Base-by-base conservation (phyloP, 2,329 filamentous ascomycete genomes). In the Exophiala oligosperma region DNA sequence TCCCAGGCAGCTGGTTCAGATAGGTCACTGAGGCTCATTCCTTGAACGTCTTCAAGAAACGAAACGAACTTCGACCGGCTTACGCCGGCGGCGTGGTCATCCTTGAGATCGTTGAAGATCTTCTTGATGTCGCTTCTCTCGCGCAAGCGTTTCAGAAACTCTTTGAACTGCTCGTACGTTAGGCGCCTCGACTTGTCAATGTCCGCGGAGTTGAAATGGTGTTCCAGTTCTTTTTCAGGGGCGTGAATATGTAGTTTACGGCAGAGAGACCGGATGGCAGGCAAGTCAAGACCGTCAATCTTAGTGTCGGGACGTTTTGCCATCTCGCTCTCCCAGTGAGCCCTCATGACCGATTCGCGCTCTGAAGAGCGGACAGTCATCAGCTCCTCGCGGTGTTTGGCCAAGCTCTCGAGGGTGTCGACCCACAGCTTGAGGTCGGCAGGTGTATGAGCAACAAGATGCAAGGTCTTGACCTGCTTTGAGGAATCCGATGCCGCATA, bases 171-270 rank as follows among this genome's bases (percentile, higher is more conserved):
- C 24, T 77, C 71, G 68, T 91, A 96, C 70, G 89, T 87, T 53
- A 99, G 79, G 52, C 81, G 83, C 24, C 87, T 87, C 1, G 80
- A 83, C 51, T 78, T 76, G 24, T 82, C 80, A n/a, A 77, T 76
- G 68, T 93, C 90, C 4, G 89, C 90, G 59, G 84, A 81, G 56
- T 84, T 79, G 68, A 97, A 97, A 66, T 89, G 90, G 32, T 82
- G 79, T 55, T 84, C 85, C 3, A 97, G 79, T 47, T 89, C 87
- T 54, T 84, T 83, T 60, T 87, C 85, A 1, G 91, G 89, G 68
- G 90, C 91, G 73, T 97, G 92, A 68, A 99, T 96, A 72, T 97
- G 92, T 48, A 97, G 79, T 68, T 88, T 92, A 60, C 89, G 89
- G 75, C 94, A 97, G 12, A 97, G 81, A 59, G 87, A 86, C 70